Evolutionary conservation across 768 basidiomycete species (phyloP), one percentile per base, ranked within the genome.

Genomic region (Trametes punicea): DNA sequence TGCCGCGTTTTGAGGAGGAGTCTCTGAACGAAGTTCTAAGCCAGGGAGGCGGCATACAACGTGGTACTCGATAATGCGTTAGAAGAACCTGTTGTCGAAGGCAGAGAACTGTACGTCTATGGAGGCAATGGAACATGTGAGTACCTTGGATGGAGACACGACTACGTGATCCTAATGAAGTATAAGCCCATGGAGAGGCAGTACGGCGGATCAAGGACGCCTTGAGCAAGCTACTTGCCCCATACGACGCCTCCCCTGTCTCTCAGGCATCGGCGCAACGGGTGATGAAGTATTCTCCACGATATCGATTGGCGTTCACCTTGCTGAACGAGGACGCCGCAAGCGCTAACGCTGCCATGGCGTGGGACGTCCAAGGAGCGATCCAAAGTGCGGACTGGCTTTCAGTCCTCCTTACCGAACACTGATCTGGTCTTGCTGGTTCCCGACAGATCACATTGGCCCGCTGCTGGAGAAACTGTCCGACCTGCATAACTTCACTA

Each of bases 291-390:
- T 98, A 91, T 69, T 80, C 94, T 11, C 80, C 84, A 4, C 83
- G 82, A 41, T 90, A 91, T 69, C 87, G 93, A 39, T 79, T 98
- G 13, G 84, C 92, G n/a, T 97, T 98, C 73, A 90, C 89, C 13
- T 75, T 99, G 6, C 73, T 99, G 48, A 96, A 98, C 66, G 93
- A 98, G 72, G 90, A 98, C 67, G 82, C 88, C 3, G 74, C 87
- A 1, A 77, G 79, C 11, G 88, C 88, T 6, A 76, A 74, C 20
- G 74, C 77, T 23, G 77, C 85, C 16, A 57, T 75, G 27, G 74
- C 78, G 6, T 98, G 96, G 96, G 84, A 94, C 40, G 76, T 96
- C 13, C 71, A 82, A 45, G 61, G 70, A 18, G 84, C 84, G 8
- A 73, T 97, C 10, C 62, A 73, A 26, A 75, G 58, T 59, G 27